phyloP scores from a whole-genome alignment of 257 asterid species.

The Cinchona pubescens region DNA sequence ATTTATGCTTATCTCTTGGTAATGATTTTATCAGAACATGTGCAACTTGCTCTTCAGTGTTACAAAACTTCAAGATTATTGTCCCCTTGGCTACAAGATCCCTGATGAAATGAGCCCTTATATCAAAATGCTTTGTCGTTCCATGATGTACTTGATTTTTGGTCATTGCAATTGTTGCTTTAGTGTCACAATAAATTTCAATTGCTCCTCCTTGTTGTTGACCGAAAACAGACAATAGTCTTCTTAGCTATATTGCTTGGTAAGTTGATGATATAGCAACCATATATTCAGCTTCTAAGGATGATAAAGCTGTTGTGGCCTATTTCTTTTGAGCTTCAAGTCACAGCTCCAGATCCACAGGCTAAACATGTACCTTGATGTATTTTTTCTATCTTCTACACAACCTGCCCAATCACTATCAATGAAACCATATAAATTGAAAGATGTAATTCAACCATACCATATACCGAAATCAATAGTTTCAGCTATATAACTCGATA shows the following conservation, averaged over 20 bases:
- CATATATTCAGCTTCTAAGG: neutral
- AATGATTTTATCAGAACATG: neutral
- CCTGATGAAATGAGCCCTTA: neutral
- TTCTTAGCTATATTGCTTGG: neutral
- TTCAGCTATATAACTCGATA: neutral
- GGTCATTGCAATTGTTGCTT: constrained; percentile 1
- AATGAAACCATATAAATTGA: neutral
- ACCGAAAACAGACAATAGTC: neutral
- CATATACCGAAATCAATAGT: neutral
- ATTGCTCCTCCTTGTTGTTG: neutral
- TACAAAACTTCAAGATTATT: neutral
- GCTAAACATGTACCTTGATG: neutral
- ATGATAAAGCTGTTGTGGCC: neutral
- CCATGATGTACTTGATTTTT: too few species aligned
- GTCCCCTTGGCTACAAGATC: neutral
- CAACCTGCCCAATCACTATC: neutral
- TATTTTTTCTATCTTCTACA: neutral
- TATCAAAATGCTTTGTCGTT: neutral
- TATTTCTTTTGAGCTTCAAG: constrained; percentile 1
- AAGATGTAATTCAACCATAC: too few species aligned
- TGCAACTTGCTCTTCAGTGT: neutral
- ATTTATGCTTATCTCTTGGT: neutral
- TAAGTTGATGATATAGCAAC: neutral
- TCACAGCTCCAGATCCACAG: neutral
- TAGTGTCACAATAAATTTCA: neutral